These are phyloP conservation scores for Centaurea solstitialis DNA, from an alignment of 129 eudicot genomes.

Conservation along the genomic window DNA sequence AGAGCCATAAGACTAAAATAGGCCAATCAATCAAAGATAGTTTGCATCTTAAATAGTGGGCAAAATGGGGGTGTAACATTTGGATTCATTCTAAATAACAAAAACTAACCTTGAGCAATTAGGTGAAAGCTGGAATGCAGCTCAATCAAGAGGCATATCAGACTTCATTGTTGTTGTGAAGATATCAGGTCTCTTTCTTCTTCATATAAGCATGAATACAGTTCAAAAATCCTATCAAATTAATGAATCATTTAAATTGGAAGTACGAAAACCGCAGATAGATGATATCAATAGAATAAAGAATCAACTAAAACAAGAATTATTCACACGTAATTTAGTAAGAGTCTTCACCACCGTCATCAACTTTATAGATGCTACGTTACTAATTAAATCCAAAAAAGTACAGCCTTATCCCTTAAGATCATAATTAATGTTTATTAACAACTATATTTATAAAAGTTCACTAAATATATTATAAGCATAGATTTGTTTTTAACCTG, in stretches of 20 bases:
- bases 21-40: no score
- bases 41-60: no score
- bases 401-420: no score
- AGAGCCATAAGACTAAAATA: no score
- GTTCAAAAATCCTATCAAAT: neutral
- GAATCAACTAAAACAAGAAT: neutral
- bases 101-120: slow-evolving; percentile 58
- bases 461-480: no score
- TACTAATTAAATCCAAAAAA: neutral
- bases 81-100: neutral
- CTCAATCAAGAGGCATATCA: slow-evolving; percentile 64
- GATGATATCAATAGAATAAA: neutral
- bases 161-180: slow-evolving; percentile 47
- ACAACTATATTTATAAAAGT: no score
- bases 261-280: neutral
- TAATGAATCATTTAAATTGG: neutral
- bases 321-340: neutral
- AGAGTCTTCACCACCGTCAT: neutral
- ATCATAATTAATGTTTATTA: no score
- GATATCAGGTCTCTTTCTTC: slow-evolving; percentile 19
- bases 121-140: slow-evolving; percentile 79
- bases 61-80: no score
- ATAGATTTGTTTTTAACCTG: no score
- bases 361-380: slow-evolving; percentile 8
- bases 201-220: slow-evolving; percentile 24